Base-by-base conservation (phyloP, 495 filamentous ascomycete genomes). In the Tuber calosporum region DNA sequence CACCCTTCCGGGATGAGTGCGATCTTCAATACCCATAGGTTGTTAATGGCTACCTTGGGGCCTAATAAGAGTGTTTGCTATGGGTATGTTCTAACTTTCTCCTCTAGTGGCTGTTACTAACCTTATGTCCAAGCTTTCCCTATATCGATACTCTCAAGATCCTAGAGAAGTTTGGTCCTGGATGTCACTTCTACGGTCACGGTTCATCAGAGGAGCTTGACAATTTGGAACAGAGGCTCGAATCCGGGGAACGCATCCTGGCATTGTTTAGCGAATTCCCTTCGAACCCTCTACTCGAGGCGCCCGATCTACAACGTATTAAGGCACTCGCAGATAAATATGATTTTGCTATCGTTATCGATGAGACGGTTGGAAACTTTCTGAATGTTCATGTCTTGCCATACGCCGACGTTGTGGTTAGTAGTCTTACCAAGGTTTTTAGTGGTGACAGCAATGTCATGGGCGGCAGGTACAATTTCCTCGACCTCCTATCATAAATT, bases 381-480 rank as follows among this genome's bases (percentile, higher is more conserved):
- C 87, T 97, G 72, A 99, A 99, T 78, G 90, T 99, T 73, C 91
- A 97, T 81, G 92, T 98, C 3, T 87, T 99, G 3, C 92, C 89
- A 1, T 90, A 90, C 80, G 92, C 92, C 68, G 95, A 99, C 83
- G 86, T 97, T 20, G 92, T 97, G 26, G 94, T 94, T 69, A 95
- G 91, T 85, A 96, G 92, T 78, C 86, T 99, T 71, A 97, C 95
- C 5, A 99, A 99, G 83, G 90, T 97, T 68, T 99, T 99, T 83
- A 96, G 92, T 72, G 95, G 95, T 40, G 94, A 97, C 82, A 93
- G 92, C 82, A 98, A 99, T 83, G 95, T 99, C 70, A 97, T 98
- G 95, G 95, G 93, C 75, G 95, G 95, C 71, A 90, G 86, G 86
- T 87, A 73, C 68, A 82, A 45, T 66, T 34, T 40, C 66, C 48